Base-by-base conservation (phyloP, 1,284 basidiomycete genomes). In the Sphaerobolus stellatus region DNA sequence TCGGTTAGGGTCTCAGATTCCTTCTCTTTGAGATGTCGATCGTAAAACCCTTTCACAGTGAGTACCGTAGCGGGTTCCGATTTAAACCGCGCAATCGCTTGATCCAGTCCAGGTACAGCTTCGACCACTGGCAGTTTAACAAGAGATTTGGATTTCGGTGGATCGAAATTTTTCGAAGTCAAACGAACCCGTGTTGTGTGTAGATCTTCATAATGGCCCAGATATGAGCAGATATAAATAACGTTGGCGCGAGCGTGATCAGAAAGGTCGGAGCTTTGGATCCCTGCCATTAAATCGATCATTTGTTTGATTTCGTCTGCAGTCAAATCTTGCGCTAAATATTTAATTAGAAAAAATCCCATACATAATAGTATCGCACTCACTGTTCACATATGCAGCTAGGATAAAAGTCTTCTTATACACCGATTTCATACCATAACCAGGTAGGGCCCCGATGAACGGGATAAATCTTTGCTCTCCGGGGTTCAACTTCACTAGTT, bases 351-450 rank as follows among this genome's bases (percentile, higher is more conserved):
- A 27, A n/a, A 4, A 18, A 11, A 43, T 13, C 22, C 13, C 41
- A 43, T 43, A 43, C n/a, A n/a, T n/a, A n/a, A n/a, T n/a, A n/a
- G n/a, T n/a, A n/a, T n/a, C n/a, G 1, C 14, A 27, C 49, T 50
- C 14, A 50, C 52, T 13, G 25, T 54, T 46, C 16, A 46, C 31
- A 48, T 38, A 54, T 13, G 45, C 52, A 9, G 52, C 52, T 14
- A 54, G n/a, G 6, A 54, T 25, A 27, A 54, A 54, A 8, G 52
- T 54, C 20, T 54, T 54, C 4, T 22, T n/a, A 48, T 54, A 54
- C 1, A 44, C 45, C 6, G 24, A 27, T 40, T 54, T 48, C 52
- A 44, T 48, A 34, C 48, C 28, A 27, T 48, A 25, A 14, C 45
- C 46, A 16, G 30, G 45, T 22, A 54, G 38, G 16, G 24, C 24